Base-by-base conservation (phyloP, 2,329 filamentous ascomycete genomes). In the Ophiostoma perfectum region DNA sequence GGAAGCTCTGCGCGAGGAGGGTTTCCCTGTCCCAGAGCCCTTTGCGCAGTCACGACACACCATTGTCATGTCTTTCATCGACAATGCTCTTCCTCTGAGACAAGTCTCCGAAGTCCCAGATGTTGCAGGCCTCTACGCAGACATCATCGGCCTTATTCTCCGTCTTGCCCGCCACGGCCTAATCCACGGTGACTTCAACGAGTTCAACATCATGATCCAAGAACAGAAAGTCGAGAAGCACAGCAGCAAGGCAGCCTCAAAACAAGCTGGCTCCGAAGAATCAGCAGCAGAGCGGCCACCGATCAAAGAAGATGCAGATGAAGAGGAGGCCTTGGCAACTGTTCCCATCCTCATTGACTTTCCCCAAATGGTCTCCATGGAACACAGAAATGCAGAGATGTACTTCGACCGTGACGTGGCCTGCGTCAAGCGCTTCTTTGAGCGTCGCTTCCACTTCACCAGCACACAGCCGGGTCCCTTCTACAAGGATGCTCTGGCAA, bases 111-210 rank as follows among this genome's bases (percentile, higher is more conserved):
- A 85, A 39, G 89, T 99, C 1, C 90, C 92, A 44, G 86, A 97
- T 73, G 92, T 94, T 0, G 91, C 92, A 2, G 81, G 81, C n/a
- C 83, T 99, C 5, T 99, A 99, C 76, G 89, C 88, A n/a, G 92
- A 98, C 70, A 82, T 99, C 45, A 96, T 99, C 75, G 84, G 87
- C 58, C 86, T 97, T 73, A 92, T 99, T 68, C 81, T 99, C 60
- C 86, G 88, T 41, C 83, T 99, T 55, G 94, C 95, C 5, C 87
- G 87, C 71, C 88, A 93, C 73, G 95, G 95, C 6, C 81, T 99
- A 64, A 99, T 99, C 71, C 95, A 99, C 76, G 95, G 95, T 71
- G 95, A 99, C 77, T 99, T 96, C 81, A 99, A 99, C 81, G 96
- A 99, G 78, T 99, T 99, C 84, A 99, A 99, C 78, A 94, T 99